Conservation (phyloP, 2,329 filamentous ascomycete genomes). For the Domatiomyces catenatus region DNA sequence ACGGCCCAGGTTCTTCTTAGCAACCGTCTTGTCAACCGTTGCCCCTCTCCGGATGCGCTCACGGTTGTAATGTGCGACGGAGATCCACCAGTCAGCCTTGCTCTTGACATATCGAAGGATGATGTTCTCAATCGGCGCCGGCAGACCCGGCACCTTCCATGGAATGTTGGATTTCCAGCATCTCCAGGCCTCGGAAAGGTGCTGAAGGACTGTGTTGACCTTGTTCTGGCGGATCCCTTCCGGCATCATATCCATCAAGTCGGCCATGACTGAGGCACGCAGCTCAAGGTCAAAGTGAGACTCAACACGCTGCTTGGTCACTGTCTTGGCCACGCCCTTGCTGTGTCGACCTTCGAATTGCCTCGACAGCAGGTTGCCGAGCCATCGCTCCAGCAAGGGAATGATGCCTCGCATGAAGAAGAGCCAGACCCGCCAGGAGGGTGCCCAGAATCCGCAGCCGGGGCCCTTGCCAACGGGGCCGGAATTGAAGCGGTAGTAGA, state of each 20-base stretch:
- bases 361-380: constrained; percentile 87
- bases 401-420: constrained; percentile 99
- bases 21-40: constrained; percentile 96
- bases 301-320: constrained; percentile 97
- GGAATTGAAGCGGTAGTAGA: constrained; percentile 97
- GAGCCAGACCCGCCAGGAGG: constrained; percentile 95
- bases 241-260: constrained; percentile 99
- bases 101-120: constrained; percentile 97
- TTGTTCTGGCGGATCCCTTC: constrained; percentile 99
- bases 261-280: constrained; percentile 94
- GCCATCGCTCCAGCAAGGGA: constrained; percentile 87
- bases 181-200: constrained; percentile 94
- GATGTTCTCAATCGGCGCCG: constrained; percentile 95
- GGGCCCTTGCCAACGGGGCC: constrained; percentile 93
- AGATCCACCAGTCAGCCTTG: constrained; percentile 99
- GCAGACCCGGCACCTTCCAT: constrained; percentile 94
- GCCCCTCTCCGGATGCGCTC: constrained; percentile 92
- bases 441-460: constrained; percentile 97
- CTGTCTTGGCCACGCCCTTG: constrained; percentile 97
- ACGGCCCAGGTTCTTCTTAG: constrained; percentile 95
- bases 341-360: constrained; percentile 98
- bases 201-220: constrained; percentile 92
- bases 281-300: constrained; percentile 97
- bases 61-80: constrained; percentile 95
- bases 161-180: constrained; percentile 99